Evolutionary conservation across 805 yeast species (phyloP).

Genomic region (Schizosaccharomyces osmophilus): DNA sequence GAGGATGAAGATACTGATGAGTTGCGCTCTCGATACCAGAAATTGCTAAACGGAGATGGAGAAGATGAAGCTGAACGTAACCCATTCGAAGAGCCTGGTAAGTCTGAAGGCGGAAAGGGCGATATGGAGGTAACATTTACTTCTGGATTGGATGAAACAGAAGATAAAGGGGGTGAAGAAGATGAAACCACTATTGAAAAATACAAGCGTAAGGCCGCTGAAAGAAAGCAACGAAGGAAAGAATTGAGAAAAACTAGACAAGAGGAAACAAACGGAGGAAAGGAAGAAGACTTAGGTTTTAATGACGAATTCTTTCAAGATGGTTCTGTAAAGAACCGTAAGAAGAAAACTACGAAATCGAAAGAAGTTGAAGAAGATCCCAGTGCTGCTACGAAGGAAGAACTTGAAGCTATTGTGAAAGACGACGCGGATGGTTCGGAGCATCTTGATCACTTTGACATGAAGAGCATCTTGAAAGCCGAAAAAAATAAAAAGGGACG

Average conservation of each 20-base stretch:
- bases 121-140: slow-evolving; percentile 93
- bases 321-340: slow-evolving; percentile 11
- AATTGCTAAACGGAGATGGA: slow-evolving; percentile 17
- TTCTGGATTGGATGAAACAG: slow-evolving; percentile 43
- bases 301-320: slow-evolving; percentile 10
- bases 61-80: not conserved
- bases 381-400: slow-evolving; percentile 27
- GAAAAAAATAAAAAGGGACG: slow-evolving; percentile 23
- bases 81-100: not conserved
- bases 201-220: slow-evolving; percentile 71
- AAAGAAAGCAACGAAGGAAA: slow-evolving; percentile 29
- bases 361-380: slow-evolving; percentile 10
- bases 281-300: slow-evolving; percentile 18
- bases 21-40: slow-evolving; percentile 35
- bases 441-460: slow-evolving; percentile 40
- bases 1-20: slow-evolving; percentile 18
- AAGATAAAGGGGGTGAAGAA: slow-evolving; percentile 16
- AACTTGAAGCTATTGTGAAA: slow-evolving; percentile 49
- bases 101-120: slow-evolving; percentile 24
- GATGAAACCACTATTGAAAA: slow-evolving; percentile 59
- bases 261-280: slow-evolving; percentile 18
- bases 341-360: slow-evolving; percentile 7
- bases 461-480: slow-evolving; percentile 53
- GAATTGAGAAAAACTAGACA: slow-evolving; percentile 46
- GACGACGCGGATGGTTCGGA: slow-evolving; percentile 25